phyloP scores from a whole-genome alignment of 2,329 filamentous ascomycete genomes.

The Magnaporthiopsis rhizophila region DNA sequence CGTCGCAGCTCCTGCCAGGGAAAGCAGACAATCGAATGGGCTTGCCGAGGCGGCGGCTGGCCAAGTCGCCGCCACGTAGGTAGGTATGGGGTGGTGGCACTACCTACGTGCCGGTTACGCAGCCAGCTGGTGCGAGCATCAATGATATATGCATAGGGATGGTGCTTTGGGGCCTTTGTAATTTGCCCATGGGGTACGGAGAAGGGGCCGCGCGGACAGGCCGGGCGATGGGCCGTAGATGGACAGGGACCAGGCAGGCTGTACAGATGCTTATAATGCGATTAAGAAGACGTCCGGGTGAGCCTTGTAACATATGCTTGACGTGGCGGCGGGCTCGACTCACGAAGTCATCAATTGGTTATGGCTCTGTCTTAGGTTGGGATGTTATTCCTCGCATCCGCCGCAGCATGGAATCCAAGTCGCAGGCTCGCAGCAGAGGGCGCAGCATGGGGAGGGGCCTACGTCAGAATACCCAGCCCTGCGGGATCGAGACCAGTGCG shows the following conservation, averaged over 20 bases:
- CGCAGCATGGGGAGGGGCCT: neutral
- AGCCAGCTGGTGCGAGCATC: neutral
- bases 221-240: neutral
- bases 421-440: neutral
- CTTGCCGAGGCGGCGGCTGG: neutral
- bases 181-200: neutral
- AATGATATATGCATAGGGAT: neutral
- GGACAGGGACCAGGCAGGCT: neutral
- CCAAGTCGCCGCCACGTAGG: neutral
- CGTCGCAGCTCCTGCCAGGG: neutral
- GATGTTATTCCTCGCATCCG: neutral
- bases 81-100: too few relatives aligned
- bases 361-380: neutral
- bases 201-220: neutral
- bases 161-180: neutral
- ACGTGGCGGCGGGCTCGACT: neutral
- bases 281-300: too few relatives aligned
- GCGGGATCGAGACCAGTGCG: neutral
- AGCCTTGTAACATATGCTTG: neutral
- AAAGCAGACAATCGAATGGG: neutral
- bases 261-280: neutral
- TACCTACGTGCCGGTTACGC: neutral
- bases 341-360: neutral
- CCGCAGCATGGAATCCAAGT: neutral
- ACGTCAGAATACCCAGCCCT: neutral